Evolutionary conservation across 1,139 yeast genomes (phyloP), one percentile per base, ranked within the genome.

Genomic region (Blastobotrys proliferans): DNA sequence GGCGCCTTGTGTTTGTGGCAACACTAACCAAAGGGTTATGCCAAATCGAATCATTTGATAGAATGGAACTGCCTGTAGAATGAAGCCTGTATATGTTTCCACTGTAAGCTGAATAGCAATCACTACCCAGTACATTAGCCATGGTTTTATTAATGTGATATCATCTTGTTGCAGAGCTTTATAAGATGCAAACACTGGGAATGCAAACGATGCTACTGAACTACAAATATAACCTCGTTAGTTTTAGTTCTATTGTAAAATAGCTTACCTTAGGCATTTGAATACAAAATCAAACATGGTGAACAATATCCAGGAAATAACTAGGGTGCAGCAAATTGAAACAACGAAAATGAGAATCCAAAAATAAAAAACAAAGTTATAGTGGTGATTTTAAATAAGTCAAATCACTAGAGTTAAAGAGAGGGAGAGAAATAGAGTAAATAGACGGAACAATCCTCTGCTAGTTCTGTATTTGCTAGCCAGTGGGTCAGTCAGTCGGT

Each of bases 41-140:
- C 52, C 58, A 34, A 74, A 55, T 38, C 72, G 66, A 38, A 66
- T 26, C 11, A 74, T 43, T 6, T 69, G 62, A 59, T 73, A 79
- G 28, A 78, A 67, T 3, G 84, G 84, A 19, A 77, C 46, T n/a
- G 69, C 48, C 40, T 62, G 44, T 21, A 66, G 61, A 29, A 67
- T 52, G 21, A 77, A 59, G 21, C 71, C 68, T 20, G 75, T 55
- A 16, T 71, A 55, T 16, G 67, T 56, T 54, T 77, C 81, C 3
- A 61, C 59, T n/a, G 70, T 55, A 17, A 66, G 62, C 26, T 66
- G 62, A 18, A 70, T 56, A 9, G 74, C 77, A 43, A 67, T 57
- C 2, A 77, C 78, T 18, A 77, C 71, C 84, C 84, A 79, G 61
- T 76, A 79, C 53, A 77, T 72, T 38, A 77, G 67, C 84, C 83